Conservation (phyloP, 2,329 filamentous ascomycete genomes). For the Cladosporium sp. region DNA sequence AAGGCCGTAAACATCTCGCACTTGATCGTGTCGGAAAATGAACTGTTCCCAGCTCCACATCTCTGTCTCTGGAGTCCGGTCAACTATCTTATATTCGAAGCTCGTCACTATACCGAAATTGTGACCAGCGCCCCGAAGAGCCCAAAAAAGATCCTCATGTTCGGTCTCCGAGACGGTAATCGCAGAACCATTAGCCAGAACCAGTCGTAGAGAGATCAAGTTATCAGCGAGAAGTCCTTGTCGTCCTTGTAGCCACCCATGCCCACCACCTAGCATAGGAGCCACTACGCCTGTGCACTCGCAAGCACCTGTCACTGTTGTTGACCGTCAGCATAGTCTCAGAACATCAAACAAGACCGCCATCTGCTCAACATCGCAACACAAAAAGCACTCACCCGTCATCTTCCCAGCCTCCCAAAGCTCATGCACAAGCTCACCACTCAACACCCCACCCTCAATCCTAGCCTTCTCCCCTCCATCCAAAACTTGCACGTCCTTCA, state of each 20-base stretch:
- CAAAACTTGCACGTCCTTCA: conserved; percentile 19
- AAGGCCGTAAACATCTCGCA: conserved; percentile 4
- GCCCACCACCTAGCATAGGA: conserved; percentile 26
- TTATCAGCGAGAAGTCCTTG: conserved; percentile 57
- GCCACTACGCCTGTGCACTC: conserved; percentile 24
- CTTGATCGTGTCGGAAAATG: conserved; percentile 11
- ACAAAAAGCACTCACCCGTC: conserved; percentile 17
- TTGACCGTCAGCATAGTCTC: background rate
- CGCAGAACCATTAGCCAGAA: conserved; percentile 43
- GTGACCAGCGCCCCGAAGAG: conserved; percentile 46
- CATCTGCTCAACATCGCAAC: background rate
- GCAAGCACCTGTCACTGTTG: conserved; percentile 22
- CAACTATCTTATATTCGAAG: conserved; percentile 42
- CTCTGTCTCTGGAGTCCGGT: conserved; percentile 8
- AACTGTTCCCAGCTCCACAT: conserved; percentile 11
- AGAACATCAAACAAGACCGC: background rate
- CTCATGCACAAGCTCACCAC: conserved; percentile 20
- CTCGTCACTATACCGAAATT: conserved; percentile 45
- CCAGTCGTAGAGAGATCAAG: conserved; percentile 43
- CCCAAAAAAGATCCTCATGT: conserved; percentile 53
- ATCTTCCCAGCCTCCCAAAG: conserved; percentile 21
- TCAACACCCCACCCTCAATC: conserved; percentile 23
- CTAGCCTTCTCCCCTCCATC: conserved; percentile 21
- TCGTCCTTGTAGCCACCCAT: conserved; percentile 36
- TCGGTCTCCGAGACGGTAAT: conserved; percentile 45